Evolutionary conservation across 176 grass and related monocot species (phyloP), one percentile per base, ranked within the genome.

Genomic region (Rhipidocladum racemiflorum): DNA sequence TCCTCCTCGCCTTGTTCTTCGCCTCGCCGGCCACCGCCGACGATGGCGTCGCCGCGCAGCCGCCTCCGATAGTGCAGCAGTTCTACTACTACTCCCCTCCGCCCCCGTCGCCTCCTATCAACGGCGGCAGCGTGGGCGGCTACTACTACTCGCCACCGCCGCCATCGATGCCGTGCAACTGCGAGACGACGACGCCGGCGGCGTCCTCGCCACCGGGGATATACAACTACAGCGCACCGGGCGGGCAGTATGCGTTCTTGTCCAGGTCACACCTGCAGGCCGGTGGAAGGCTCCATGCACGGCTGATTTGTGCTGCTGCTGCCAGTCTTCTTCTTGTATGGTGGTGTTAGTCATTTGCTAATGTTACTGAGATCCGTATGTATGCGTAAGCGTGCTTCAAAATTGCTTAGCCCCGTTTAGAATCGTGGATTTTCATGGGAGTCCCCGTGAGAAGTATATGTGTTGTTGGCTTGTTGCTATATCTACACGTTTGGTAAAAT

Each of bases 1-100:
- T 40, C 69, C 14, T 63, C 39, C 24, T 29, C 23, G 11, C 8
- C 18, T 5, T 6, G 42, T 51, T 76, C 14, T 36, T 70, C 18
- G 55, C 87, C 17, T 9, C 81, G 20, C 51, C 48, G 38, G 50
- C 62, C 21, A 30, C 63, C 40, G 79, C 54, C 40, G 79, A 24
- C 64, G 70, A 6, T 72, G 38, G 54, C 13, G 72, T 0, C 17
- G 18, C 25, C 6, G 65, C 44, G 5, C 81, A 63, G 69, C 66
- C 76, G 27, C 84, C 65, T 3, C 75, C 67, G 2, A 2, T 71
- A 2, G 76, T 79, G 42, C 40, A 84, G 27, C 29, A 38, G 60
- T 69, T 87, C 89, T 87, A 55, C 81, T 90, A 87, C 81, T 84
- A 84, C 80, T 90, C 84, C n/a, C 89, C 89, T 4, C 85, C 89